A percentile compares a stretch with the other conserved stretches of the same genome.
These are phyloP conservation scores for Euphrasia arctica DNA, from an alignment of 305 asterid species.

Conservation along the genomic window DNA sequence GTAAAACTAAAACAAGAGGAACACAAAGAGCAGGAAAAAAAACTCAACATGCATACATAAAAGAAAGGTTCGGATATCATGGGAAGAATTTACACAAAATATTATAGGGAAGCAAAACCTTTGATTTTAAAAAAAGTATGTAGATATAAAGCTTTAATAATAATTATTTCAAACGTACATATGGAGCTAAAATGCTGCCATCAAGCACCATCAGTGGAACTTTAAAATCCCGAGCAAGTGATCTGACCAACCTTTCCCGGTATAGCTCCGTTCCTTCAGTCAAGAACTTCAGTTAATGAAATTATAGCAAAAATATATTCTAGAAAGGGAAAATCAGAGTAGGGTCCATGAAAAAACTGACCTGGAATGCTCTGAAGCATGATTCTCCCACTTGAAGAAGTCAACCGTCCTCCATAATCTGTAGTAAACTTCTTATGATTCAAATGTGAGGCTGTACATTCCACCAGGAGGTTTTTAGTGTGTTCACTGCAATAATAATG, in stretches of 20 bases:
- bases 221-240: conserved; percentile 79
- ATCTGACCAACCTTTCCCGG: conserved; percentile 92
- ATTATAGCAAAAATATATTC: neutral
- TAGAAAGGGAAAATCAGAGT: neutral
- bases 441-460: conserved; percentile 75
- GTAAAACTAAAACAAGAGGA: conserved; percentile 22
- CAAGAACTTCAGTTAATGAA: neutral
- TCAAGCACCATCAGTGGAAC: conserved; percentile 92
- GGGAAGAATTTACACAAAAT: conserved; percentile 10
- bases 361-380: conserved; percentile 4
- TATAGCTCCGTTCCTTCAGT: conserved; percentile 87
- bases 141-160: neutral
- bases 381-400: conserved; percentile 34
- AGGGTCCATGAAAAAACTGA: conserved; percentile 4
- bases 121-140: neutral
- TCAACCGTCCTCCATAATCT: conserved; percentile 59
- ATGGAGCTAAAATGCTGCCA: conserved; percentile 84
- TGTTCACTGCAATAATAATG: conserved; percentile 55
- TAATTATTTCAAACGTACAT: conserved; percentile 47
- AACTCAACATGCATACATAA: neutral
- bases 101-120: conserved; percentile 14
- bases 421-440: conserved; percentile 50
- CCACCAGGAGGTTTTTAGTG: conserved; percentile 66
- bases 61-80: neutral
- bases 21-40: conserved; percentile 4